Base-by-base conservation (phyloP, 257 asterid genomes). In the Nicotiana sylvestris region DNA sequence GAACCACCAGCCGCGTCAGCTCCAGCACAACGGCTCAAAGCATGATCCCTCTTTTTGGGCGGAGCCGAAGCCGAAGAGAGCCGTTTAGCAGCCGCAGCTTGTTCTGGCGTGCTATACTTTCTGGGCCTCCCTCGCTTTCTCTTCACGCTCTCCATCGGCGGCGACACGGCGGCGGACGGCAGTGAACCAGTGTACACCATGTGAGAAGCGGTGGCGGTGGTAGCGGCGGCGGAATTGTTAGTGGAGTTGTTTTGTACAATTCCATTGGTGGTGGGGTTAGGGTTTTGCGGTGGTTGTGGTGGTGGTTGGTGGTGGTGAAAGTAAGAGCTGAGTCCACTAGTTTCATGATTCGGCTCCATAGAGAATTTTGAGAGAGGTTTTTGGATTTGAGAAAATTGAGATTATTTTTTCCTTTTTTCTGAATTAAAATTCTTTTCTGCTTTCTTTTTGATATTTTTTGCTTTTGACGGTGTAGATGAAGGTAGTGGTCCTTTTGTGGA, bases 1-100 rank as follows among this genome's bases (percentile, higher is more conserved):
- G 90, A 83, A 56, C 82, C 77, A 33, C 82, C 80, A 25, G 85
- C 66, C 11, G 86, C 85, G 8, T 80, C 62, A 37, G 18, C 62
- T 29, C 82, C 87, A 39, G 35, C 72, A 53, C 79, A 83, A 35
- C 87, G 80, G 69, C 81, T 43, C 61, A 85, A 81, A 17, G 62
- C 65, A 78, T 86, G 86, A 55, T 85, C 88, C 55, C 85, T 86
- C 84, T 86, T 90, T 83, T 83, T 85, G 2, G 81, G 82, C 30
- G 90, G 83, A 49, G 94, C 84, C 8, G 86, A 88, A 12, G 85
- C 76, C 9, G 87, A 84, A 12, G 88, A 84, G 15, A 83, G 83
- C 81, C 91, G 84, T 84, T 87, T 89, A 32, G 92, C 92, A 32
- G 88, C 91, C 0, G 92, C 92, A 16, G 92, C 92, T 66, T 86